Percentiles rank a stretch among this genome's conserved stretches.
Conservation (phyloP, 2,329 filamentous ascomycete genomes). For the Dactylellina haptotyla region DNA sequence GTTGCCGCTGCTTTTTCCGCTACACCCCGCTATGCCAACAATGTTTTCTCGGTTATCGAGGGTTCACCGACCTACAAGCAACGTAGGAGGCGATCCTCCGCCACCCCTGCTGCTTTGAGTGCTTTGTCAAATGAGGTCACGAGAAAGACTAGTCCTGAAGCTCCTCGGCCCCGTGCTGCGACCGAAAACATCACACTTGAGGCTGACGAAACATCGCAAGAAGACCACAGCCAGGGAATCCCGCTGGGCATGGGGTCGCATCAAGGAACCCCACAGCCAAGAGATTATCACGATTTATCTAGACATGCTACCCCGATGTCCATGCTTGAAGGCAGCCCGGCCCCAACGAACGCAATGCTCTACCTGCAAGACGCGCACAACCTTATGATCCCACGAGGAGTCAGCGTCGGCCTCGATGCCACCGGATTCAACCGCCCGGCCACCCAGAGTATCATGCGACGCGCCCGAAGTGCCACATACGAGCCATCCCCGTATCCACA, state of each 20-base stretch:
- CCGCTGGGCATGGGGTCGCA: slow-evolving; percentile 61
- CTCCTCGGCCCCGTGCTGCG: slow-evolving; percentile 82
- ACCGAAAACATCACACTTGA: slow-evolving; percentile 66
- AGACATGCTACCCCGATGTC: slow-evolving; percentile 90
- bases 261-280: slow-evolving; percentile 73
- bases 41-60: slow-evolving; percentile 94
- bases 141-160: slow-evolving; percentile 74
- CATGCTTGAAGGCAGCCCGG: slow-evolving; percentile 78
- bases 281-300: slow-evolving; percentile 83
- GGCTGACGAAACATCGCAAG: slow-evolving; percentile 64
- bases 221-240: slow-evolving; percentile 54
- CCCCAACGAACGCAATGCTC: slow-evolving; percentile 75
- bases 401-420: slow-evolving; percentile 61
- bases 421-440: slow-evolving; percentile 72
- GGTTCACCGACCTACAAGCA: slow-evolving; percentile 99
- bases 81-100: slow-evolving; percentile 88
- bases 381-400: slow-evolving; percentile 63
- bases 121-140: slow-evolving; percentile 72
- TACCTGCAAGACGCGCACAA: slow-evolving; percentile 71
- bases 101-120: slow-evolving; percentile 77
- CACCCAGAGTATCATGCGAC: slow-evolving; percentile 78
- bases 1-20: slow-evolving; percentile 70
- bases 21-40: slow-evolving; percentile 75
- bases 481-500: slow-evolving; percentile 94
- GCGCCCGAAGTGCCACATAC: slow-evolving; percentile 95